These are phyloP conservation scores for Pittosporum tobira DNA, from an alignment of 129 eudicot species.

Conservation along the genomic window DNA sequence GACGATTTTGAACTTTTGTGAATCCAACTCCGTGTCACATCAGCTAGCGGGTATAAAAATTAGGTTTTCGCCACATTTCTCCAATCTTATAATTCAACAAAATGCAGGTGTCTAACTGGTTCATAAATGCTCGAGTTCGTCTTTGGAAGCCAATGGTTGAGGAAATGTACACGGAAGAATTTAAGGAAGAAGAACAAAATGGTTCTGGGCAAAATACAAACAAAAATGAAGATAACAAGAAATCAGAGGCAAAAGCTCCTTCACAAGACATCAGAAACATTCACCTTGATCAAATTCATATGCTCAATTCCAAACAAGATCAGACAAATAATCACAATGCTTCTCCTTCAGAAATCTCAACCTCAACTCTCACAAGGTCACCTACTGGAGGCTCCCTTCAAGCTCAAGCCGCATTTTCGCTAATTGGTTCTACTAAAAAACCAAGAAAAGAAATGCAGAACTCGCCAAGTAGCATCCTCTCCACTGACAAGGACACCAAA, in stretches of 20 bases:
- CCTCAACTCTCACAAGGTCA: constrained; percentile 15
- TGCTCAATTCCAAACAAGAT: constrained; percentile 7
- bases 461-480: constrained; percentile 31
- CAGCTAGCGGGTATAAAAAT: too few relatives aligned
- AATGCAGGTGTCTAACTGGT: constrained; percentile 56
- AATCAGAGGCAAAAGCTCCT: constrained; percentile 9
- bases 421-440: constrained; percentile 15
- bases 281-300: not conserved
- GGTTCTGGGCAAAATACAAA: not conserved
- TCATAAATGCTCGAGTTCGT: constrained; percentile 51
- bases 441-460: constrained; percentile 15
- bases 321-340: not conserved
- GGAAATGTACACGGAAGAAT: constrained; percentile 47
- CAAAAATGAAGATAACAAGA: constrained; percentile 2
- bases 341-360: constrained; percentile 14
- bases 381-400: constrained; percentile 13
- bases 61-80: too few relatives aligned
- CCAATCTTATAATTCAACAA: too few relatives aligned
- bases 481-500: constrained; percentile 33
- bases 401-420: constrained; percentile 13
- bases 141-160: constrained; percentile 61
- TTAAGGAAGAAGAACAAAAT: constrained; percentile 27
- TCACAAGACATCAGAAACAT: constrained; percentile 10
- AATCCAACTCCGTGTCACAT: too few relatives aligned
- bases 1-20: too few relatives aligned